Evolutionary conservation across 1,284 basidiomycete species (phyloP), one percentile per base, ranked within the genome.

Genomic region (Boletus semigastroideus): DNA sequence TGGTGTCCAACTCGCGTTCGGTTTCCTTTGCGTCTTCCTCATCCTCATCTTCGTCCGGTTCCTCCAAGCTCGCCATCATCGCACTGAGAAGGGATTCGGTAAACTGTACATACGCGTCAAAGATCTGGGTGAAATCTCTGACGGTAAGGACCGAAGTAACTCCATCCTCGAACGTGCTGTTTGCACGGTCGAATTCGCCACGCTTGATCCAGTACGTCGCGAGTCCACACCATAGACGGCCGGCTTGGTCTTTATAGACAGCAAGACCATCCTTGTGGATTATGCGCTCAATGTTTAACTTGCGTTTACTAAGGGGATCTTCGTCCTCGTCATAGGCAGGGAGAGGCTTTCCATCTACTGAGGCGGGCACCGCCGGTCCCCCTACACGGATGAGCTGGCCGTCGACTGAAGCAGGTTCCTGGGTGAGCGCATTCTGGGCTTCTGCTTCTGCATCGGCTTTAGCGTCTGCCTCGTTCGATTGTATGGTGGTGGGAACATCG

Each of bases 131-230:
- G 70, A 99, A 99, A 74, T 99, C 97, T 22, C 94, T 86, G 56
- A 98, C 90, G 0, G 97, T 98, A 64, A 99, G 77, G 16, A 98
- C 95, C 2, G 76, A 78, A 11, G 82, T 78, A 57, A 98, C 82
- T 10, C 94, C 96, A 27, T 83, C 74, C 70, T 99, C 97, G 66
- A 99, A 99, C 0, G 89, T 94, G 50, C 79, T 78, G 62, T 83
- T 88, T 9, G 91, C 94, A 51, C 87, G 83, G 50, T 95, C 94
- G 64, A 99, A 95, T 67, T 98, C 96, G 57, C 84, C 92, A 2
- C 94, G 86, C 73, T 98, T 97, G 74, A 97, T 95, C 94, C 95
- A 99, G 68, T 97, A 99, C 1, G 96, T 98, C 4, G 96, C 96
- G 34, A 99, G 72, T 0, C 96, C 96, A 5, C 94, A 92, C 94